phyloP scores from a whole-genome alignment of 306 rosid genomes.

The Ormosia emarginata region DNA sequence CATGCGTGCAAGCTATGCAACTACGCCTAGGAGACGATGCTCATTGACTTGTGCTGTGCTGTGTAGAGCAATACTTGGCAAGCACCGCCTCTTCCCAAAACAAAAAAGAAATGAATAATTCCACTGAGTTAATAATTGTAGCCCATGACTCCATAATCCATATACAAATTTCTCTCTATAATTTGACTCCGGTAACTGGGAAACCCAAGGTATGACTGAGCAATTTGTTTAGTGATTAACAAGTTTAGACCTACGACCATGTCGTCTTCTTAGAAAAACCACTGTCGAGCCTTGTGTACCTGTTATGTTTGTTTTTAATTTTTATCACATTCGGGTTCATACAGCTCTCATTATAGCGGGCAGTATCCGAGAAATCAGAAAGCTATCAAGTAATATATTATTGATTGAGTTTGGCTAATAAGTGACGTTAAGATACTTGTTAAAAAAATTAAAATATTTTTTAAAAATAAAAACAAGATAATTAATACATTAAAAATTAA shows the following conservation, averaged over 20 bases:
- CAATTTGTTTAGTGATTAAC: background rate
- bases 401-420: background rate
- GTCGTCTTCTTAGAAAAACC: background rate
- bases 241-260: background rate
- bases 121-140: background rate
- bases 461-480: too few relatives aligned
- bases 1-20: background rate
- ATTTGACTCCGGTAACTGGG: background rate
- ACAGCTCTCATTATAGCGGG: background rate
- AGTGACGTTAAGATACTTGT: too few relatives aligned
- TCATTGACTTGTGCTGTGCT: conserved; percentile 23
- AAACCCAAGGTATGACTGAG: background rate
- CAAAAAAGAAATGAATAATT: background rate
- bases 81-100: background rate
- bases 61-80: background rate
- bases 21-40: conserved; percentile 33
- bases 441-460: too few relatives aligned
- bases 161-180: background rate
- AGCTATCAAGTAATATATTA: background rate
- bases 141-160: background rate
- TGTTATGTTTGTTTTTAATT: background rate
- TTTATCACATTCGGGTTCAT: background rate
- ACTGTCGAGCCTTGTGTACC: background rate
- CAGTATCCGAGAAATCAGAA: background rate
- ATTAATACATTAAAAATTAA: too few relatives aligned